Conservation (phyloP, 176 grass and related monocot species). For the Ampelocalamus luodianensis region DNA sequence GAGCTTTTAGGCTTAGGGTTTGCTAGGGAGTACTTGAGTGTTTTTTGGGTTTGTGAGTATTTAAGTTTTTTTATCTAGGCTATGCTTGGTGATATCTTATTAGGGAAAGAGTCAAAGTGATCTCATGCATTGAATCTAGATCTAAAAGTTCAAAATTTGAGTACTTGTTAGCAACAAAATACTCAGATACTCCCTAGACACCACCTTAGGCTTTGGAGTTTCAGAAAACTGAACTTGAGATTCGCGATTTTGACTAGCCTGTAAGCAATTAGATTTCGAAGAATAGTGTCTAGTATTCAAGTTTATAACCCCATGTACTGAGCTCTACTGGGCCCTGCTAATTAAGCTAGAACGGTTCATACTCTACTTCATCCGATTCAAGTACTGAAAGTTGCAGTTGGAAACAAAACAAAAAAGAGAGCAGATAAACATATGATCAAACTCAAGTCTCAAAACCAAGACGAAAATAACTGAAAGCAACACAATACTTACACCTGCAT, state of each 20-base stretch:
- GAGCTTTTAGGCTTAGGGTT: not conserved
- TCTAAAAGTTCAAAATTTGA: no score
- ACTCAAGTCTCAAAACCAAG: not conserved
- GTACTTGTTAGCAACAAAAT: no score
- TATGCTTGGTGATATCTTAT: no score
- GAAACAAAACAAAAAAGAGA: not conserved
- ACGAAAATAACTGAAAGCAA: constrained; percentile 22
- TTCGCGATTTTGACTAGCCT: not conserved
- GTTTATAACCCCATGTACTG: not conserved
- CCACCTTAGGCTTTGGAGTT: no score
- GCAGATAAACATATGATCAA: not conserved
- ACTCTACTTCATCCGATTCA: not conserved
- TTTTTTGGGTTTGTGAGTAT: no score
- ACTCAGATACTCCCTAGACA: no score
- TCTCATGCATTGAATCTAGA: no score
- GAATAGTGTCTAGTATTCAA: not conserved
- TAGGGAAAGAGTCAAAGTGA: no score
- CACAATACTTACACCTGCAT: not conserved
- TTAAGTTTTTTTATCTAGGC: no score
- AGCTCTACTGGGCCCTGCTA: not conserved
- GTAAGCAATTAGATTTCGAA: not conserved
- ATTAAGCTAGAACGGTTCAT: not conserved
- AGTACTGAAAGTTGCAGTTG: not conserved
- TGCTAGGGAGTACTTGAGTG: no score
- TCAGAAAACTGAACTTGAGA: not conserved